Conservation (phyloP, 768 basidiomycete genomes). For the Tylopilus plumbeoviolaceoides region DNA sequence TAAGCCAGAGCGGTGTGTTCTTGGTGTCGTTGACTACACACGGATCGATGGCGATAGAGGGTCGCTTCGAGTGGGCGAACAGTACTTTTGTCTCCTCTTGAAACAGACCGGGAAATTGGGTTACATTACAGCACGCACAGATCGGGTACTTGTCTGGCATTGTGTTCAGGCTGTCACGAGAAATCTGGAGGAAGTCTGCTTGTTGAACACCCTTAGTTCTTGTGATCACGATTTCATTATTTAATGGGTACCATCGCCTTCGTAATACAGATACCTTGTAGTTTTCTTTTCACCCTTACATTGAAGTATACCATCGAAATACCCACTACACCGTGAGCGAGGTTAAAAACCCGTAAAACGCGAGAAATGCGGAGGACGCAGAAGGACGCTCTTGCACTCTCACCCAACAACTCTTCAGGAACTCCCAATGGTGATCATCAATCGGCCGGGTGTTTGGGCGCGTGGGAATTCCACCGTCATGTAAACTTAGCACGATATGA, state of each 20-base stretch:
- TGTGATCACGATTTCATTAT: neutral
- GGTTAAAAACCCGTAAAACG: constrained; percentile 9
- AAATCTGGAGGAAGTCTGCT: constrained; percentile 8
- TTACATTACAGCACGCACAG: constrained; percentile 16
- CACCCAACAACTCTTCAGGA: constrained; percentile 12
- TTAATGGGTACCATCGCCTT: neutral
- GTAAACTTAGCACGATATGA: constrained; percentile 3
- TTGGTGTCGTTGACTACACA: constrained; percentile 14
- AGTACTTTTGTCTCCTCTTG: constrained; percentile 11
- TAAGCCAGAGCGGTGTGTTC: constrained; percentile 14
- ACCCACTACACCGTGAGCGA: neutral
- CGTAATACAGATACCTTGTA: neutral
- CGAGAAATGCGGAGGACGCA: constrained; percentile 8
- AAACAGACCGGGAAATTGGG: constrained; percentile 1
- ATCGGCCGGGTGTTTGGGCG: constrained; percentile 5
- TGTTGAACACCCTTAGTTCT: constrained; percentile 4
- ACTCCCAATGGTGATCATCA: constrained; percentile 8
- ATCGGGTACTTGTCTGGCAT: constrained; percentile 10
- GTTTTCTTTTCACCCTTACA: too few species aligned
- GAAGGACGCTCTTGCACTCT: constrained; percentile 8
- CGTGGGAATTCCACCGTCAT: neutral
- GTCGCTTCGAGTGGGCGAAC: constrained; percentile 7
- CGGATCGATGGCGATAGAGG: constrained; percentile 6
- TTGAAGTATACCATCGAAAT: neutral
- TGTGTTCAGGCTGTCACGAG: constrained; percentile 8